Percentiles rank a stretch among this genome's conserved stretches.
Conservation (phyloP, 2,329 filamentous ascomycete species). For the Xylogone sp. region DNA sequence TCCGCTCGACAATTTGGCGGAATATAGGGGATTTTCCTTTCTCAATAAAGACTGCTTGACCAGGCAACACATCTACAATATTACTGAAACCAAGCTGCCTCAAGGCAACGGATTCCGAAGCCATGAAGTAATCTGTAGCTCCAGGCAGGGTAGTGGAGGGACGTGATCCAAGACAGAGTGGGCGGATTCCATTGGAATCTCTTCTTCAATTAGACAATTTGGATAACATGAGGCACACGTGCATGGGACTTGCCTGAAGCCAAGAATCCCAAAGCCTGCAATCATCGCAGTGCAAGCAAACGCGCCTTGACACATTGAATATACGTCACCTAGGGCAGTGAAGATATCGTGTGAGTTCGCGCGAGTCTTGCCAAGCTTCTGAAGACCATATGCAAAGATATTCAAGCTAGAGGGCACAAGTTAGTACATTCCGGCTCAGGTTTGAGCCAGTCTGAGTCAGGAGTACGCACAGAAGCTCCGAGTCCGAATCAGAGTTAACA, state of each 20-base stretch:
- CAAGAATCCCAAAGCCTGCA: too few relatives aligned
- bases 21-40: slow-evolving; percentile 74
- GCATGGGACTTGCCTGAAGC: too few relatives aligned
- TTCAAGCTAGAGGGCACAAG: too few relatives aligned
- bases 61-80: slow-evolving; percentile 74
- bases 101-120: slow-evolving; percentile 82
- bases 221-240: too few relatives aligned
- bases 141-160: slow-evolving; percentile 58
- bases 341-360: slow-evolving; percentile 78
- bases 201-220: too few relatives aligned
- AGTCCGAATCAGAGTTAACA: slow-evolving; percentile 81
- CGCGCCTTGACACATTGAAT: slow-evolving; percentile 67
- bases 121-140: slow-evolving; percentile 87
- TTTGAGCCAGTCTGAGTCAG: too few relatives aligned
- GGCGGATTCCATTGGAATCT: slow-evolving; percentile 78
- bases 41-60: slow-evolving; percentile 79
- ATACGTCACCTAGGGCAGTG: slow-evolving; percentile 66
- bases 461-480: slow-evolving; percentile 78
- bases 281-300: slow-evolving; percentile 82
- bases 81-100: slow-evolving; percentile 75
- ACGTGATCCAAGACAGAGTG: slow-evolving; percentile 73
- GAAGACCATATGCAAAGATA: slow-evolving; percentile 78
- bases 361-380: slow-evolving; percentile 76
- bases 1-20: slow-evolving; percentile 65
- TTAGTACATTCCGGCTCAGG: too few relatives aligned